These are phyloP conservation scores for Plectosphaerella sp. DNA, from an alignment of 2,329 filamentous ascomycete species.

Conservation along the genomic window DNA sequence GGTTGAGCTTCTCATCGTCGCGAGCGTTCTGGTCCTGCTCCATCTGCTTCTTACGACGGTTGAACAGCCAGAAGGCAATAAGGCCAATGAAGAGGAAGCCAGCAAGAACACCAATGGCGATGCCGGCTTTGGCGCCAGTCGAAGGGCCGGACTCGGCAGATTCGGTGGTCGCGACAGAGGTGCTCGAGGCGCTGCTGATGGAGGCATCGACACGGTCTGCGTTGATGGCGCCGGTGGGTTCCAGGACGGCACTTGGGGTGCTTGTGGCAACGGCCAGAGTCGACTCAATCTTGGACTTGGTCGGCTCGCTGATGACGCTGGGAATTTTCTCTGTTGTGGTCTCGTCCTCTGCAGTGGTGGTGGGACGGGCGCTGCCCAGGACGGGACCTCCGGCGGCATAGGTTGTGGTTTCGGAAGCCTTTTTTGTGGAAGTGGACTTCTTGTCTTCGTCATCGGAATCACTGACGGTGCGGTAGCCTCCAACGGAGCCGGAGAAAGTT, in stretches of 20 bases:
- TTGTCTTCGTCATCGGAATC: conserved; percentile 20
- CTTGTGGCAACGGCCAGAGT: conserved; percentile 21
- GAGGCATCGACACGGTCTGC: conserved; percentile 14
- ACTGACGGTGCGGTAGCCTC: conserved; percentile 32
- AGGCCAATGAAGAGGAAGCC: conserved; percentile 62
- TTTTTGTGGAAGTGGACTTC: conserved; percentile 11
- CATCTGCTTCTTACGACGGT: conserved; percentile 64
- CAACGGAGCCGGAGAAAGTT: conserved; percentile 37
- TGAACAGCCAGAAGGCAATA: conserved; percentile 69
- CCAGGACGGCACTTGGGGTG: conserved; percentile 18
- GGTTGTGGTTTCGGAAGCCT: conserved; percentile 10
- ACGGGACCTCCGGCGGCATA: conserved; percentile 2
- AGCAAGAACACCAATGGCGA: conserved; percentile 76
- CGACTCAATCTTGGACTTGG: conserved; percentile 11
- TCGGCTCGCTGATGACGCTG: conserved; percentile 19
- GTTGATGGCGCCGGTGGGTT: conserved; percentile 22
- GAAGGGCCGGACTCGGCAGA: conserved; percentile 13
- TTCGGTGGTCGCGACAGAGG: conserved; percentile 4
- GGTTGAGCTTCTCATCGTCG: conserved; percentile 62
- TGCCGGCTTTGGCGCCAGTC: conserved; percentile 62
- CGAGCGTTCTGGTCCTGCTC: conserved; percentile 36
- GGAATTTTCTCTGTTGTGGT: conserved; percentile 14
- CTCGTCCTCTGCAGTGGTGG: conserved; percentile 3
- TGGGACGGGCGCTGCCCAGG: neutral
- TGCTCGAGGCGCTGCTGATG: conserved; percentile 8